Conservation (phyloP, 179 eudicot genomes). For the Sideroxylon spinosum region DNA sequence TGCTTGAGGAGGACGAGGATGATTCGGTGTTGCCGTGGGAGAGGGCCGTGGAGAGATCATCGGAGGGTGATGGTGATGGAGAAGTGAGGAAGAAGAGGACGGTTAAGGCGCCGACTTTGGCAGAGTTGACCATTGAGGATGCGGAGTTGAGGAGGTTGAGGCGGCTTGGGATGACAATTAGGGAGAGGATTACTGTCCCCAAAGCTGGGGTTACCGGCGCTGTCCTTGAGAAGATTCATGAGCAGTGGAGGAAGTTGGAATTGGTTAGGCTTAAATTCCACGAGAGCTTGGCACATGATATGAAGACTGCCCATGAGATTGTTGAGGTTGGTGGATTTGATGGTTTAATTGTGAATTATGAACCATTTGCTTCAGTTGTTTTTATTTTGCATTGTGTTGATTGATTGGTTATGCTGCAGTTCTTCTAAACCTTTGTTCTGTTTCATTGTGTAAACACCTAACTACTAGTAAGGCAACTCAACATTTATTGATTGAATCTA, state of each 20-base stretch:
- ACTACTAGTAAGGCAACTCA: too few relatives aligned
- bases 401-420: neutral
- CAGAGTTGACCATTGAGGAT: conserved; percentile 79
- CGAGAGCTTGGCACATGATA: conserved; percentile 80
- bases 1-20: conserved; percentile 45
- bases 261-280: conserved; percentile 89
- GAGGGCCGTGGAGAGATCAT: conserved; percentile 37
- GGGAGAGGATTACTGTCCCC: conserved; percentile 78
- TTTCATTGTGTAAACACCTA: too few relatives aligned
- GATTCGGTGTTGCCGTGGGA: conserved; percentile 75
- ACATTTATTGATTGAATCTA: too few relatives aligned
- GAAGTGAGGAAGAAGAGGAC: conserved; percentile 38
- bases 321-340: conserved; percentile 62
- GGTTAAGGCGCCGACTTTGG: conserved; percentile 64
- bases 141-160: conserved; percentile 84
- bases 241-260: conserved; percentile 76
- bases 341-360: neutral
- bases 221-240: conserved; percentile 83
- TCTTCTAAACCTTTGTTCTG: too few relatives aligned
- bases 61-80: conserved; percentile 24
- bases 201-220: conserved; percentile 84
- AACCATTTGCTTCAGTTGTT: neutral
- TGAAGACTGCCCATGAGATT: conserved; percentile 92
- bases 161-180: conserved; percentile 70
- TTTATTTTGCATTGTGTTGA: neutral